Percentiles rank a stretch among this genome's conserved stretches.
phyloP scores from a whole-genome alignment of 306 rosid genomes.

The Phaseolus lunatus region DNA sequence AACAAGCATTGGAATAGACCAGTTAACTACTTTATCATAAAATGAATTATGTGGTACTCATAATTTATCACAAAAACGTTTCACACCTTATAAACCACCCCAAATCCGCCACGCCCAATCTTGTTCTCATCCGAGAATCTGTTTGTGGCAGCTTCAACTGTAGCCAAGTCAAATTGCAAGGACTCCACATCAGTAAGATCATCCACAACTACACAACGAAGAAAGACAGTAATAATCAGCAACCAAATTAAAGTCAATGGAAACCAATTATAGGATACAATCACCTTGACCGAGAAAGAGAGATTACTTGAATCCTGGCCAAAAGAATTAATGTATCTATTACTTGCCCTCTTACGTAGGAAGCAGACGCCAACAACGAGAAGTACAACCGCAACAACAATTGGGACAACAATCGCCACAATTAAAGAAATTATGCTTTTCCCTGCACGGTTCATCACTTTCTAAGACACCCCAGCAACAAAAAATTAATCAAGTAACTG shows the following conservation, averaged over 20 bases:
- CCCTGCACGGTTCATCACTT: slow-evolving; percentile 42
- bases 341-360: slow-evolving; percentile 51
- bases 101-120: slow-evolving; percentile 68
- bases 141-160: slow-evolving; percentile 55
- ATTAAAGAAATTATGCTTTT: slow-evolving; percentile 32
- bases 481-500: no score
- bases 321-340: slow-evolving; percentile 16
- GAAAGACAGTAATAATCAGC: slow-evolving; percentile 8
- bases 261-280: slow-evolving; percentile 5
- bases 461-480: slow-evolving; percentile 14
- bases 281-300: not conserved
- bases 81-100: slow-evolving; percentile 62
- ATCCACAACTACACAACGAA: slow-evolving; percentile 34
- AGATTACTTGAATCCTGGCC: slow-evolving; percentile 49
- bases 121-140: slow-evolving; percentile 52
- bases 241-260: slow-evolving; percentile 3
- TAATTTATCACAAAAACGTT: not conserved
- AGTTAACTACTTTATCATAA: not conserved
- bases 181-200: slow-evolving; percentile 49
- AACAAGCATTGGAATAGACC: not conserved
- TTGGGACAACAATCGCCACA: slow-evolving; percentile 51
- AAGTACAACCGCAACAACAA: slow-evolving; percentile 43
- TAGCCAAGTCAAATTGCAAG: slow-evolving; percentile 51
- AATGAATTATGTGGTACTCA: not conserved
- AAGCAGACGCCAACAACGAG: slow-evolving; percentile 41